A percentile compares a stretch with the other conserved stretches of the same genome.
phyloP scores from a whole-genome alignment of 805 yeast genomes.

The Jamesozyma piceae region DNA sequence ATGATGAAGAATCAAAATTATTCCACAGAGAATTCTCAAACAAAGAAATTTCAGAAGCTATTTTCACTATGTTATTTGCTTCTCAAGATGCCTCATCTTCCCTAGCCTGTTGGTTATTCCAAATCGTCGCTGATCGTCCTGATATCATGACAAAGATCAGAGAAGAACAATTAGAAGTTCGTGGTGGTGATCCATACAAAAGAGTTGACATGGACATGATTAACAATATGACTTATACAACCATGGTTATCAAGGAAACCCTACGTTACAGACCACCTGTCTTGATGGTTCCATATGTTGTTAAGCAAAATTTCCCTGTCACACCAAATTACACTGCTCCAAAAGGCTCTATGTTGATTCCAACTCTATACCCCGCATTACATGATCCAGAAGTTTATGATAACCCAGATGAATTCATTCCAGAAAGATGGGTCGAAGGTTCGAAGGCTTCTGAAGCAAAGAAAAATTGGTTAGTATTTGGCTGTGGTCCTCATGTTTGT shows the following conservation, averaged over 20 bases:
- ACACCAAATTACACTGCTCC: constrained; percentile 82
- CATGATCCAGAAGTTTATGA: constrained; percentile 97
- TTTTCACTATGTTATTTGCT: constrained; percentile 93
- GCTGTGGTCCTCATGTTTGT: constrained; percentile 95
- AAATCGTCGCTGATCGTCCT: constrained; percentile 90
- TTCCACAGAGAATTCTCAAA: constrained; percentile 75
- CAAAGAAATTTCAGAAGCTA: constrained; percentile 90
- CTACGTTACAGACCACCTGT: constrained; percentile 96
- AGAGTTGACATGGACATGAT: constrained; percentile 64
- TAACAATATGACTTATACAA: constrained; percentile 80
- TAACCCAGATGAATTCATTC: constrained; percentile 87
- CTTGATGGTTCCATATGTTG: constrained; percentile 94
- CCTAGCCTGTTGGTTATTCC: constrained; percentile 96
- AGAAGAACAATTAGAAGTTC: constrained; percentile 80
- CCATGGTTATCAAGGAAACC: constrained; percentile 83
- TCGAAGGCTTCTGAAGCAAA: constrained; percentile 65
- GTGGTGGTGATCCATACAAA: constrained; percentile 61
- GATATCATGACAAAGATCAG: constrained; percentile 80
- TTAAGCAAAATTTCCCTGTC: constrained; percentile 76
- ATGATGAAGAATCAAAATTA: constrained; percentile 45
- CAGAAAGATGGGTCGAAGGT: constrained; percentile 89
- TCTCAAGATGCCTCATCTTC: constrained; percentile 97
- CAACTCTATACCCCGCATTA: constrained; percentile 88
- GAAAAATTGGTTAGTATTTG: constrained; percentile 93
- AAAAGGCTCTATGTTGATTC: constrained; percentile 94